These are phyloP conservation scores for Xanthoconium stramineum DNA, from an alignment of 768 basidiomycete genomes.

Conservation along the genomic window DNA sequence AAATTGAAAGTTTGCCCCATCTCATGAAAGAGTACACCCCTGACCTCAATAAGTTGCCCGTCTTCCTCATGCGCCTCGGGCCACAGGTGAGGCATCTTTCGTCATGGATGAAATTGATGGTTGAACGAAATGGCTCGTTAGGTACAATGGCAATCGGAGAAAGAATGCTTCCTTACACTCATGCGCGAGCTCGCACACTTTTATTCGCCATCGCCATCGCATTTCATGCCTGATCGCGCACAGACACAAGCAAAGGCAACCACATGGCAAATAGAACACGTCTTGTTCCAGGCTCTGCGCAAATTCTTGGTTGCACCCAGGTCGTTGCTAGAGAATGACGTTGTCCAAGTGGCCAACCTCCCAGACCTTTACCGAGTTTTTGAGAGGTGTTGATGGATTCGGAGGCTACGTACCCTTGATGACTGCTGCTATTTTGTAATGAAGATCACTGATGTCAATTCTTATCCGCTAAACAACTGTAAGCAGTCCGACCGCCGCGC, in stretches of 20 bases:
- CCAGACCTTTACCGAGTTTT: constrained; percentile 94
- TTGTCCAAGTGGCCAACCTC: constrained; percentile 85
- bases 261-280: constrained; percentile 87
- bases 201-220: constrained; percentile 55
- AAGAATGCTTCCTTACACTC: constrained; percentile 81
- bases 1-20: constrained; percentile 75
- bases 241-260: constrained; percentile 50
- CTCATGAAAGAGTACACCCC: constrained; percentile 87
- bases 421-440: not conserved
- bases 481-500: too few species aligned
- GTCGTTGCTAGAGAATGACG: constrained; percentile 63
- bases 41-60: constrained; percentile 84
- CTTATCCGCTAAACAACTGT: too few species aligned
- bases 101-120: not conserved
- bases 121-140: constrained; percentile 28
- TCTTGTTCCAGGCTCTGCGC: constrained; percentile 83
- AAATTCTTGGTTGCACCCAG: constrained; percentile 70
- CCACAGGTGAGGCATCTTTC: constrained; percentile 59
- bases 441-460: not conserved
- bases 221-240: constrained; percentile 29
- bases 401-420: not conserved
- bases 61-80: constrained; percentile 86
- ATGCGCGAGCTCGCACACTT: constrained; percentile 90
- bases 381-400: constrained; percentile 73
- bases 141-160: constrained; percentile 88